phyloP scores from a whole-genome alignment of 306 rosid species.

The Psophocarpus tetragonolobus region DNA sequence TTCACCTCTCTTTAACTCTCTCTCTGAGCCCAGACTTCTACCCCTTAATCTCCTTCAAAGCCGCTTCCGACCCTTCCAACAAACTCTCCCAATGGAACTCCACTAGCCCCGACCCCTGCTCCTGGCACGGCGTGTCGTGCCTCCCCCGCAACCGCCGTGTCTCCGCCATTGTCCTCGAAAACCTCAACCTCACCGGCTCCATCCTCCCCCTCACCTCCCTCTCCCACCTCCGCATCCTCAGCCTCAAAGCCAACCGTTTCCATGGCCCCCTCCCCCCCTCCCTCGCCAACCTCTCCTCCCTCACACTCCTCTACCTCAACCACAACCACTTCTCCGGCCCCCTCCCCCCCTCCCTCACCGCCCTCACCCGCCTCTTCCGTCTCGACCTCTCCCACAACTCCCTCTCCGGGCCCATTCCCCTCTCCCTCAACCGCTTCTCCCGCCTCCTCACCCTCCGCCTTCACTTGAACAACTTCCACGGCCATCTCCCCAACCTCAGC shows the following conservation, averaged over 20 bases:
- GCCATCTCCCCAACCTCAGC: slow-evolving; percentile 51
- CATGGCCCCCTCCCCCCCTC: slow-evolving; percentile 56
- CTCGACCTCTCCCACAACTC: slow-evolving; percentile 79
- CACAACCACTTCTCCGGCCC: slow-evolving; percentile 64
- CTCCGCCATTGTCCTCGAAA: slow-evolving; percentile 69
- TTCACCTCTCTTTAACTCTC: slow-evolving; percentile 4
- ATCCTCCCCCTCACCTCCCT: slow-evolving; percentile 48
- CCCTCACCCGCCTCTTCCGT: slow-evolving; percentile 69
- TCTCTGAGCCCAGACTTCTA: slow-evolving; percentile 41
- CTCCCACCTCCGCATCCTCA: slow-evolving; percentile 70
- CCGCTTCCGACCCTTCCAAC: slow-evolving; percentile 49
- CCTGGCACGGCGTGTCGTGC: slow-evolving; percentile 69
- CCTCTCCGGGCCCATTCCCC: slow-evolving; percentile 65
- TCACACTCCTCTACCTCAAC: slow-evolving; percentile 70
- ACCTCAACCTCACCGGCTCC: slow-evolving; percentile 61
- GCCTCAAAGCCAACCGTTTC: slow-evolving; percentile 73
- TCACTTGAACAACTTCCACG: slow-evolving; percentile 54
- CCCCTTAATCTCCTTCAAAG: slow-evolving; percentile 62
- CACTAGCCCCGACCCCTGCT: slow-evolving; percentile 53
- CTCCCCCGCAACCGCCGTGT: slow-evolving; percentile 46
- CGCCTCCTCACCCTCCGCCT: slow-evolving; percentile 74
- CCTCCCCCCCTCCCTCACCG: slow-evolving; percentile 46
- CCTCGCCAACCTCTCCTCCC: slow-evolving; percentile 60
- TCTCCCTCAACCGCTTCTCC: slow-evolving; percentile 46
- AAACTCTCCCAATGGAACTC: slow-evolving; percentile 69